Percentiles rank a stretch among this genome's conserved stretches.
Evolutionary conservation across 1,284 basidiomycete species (phyloP).

Genomic region (Xerocomus cyaneibrunnescens): DNA sequence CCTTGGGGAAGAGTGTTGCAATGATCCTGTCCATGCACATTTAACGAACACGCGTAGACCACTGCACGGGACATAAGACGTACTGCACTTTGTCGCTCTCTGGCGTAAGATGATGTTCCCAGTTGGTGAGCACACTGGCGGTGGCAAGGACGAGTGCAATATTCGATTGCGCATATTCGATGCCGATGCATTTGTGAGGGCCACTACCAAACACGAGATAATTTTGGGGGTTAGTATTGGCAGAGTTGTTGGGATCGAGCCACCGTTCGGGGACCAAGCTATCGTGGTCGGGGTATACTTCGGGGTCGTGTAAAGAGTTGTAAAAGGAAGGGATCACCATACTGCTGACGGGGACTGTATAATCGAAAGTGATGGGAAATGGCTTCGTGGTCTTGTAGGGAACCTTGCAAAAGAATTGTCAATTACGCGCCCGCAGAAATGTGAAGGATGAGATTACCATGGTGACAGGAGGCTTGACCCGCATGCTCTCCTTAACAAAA

Average conservation of each 20-base stretch:
- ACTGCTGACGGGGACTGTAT: conserved; percentile 88
- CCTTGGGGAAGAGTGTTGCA: conserved; percentile 94
- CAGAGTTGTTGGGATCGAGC: conserved; percentile 80
- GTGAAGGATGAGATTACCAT: conserved; percentile 61
- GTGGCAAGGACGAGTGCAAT: conserved; percentile 85
- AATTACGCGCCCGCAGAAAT: neutral
- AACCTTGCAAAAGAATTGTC: conserved; percentile 50
- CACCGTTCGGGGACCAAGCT: conserved; percentile 88
- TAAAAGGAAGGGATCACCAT: conserved; percentile 99
- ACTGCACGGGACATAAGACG: conserved; percentile 35
- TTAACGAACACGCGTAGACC: neutral
- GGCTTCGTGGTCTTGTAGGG: conserved; percentile 90
- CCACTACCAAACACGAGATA: conserved; percentile 96
- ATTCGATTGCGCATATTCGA: conserved; percentile 94
- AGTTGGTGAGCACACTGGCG: conserved; percentile 83
- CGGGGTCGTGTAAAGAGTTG: conserved; percentile 89
- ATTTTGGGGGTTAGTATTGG: conserved; percentile 89
- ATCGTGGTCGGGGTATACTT: conserved; percentile 88
- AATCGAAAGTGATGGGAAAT: conserved; percentile 89
- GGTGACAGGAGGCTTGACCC: conserved; percentile 88
- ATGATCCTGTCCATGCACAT: conserved; percentile 60
- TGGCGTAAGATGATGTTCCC: conserved; percentile 84
- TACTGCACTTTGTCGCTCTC: conserved; percentile 82
- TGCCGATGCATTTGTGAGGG: conserved; percentile 91
- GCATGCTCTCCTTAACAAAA: conserved; percentile 90